Evolutionary conservation across 2,329 filamentous ascomycete genomes (phyloP).

Genomic region (Eutypella sp.): DNA sequence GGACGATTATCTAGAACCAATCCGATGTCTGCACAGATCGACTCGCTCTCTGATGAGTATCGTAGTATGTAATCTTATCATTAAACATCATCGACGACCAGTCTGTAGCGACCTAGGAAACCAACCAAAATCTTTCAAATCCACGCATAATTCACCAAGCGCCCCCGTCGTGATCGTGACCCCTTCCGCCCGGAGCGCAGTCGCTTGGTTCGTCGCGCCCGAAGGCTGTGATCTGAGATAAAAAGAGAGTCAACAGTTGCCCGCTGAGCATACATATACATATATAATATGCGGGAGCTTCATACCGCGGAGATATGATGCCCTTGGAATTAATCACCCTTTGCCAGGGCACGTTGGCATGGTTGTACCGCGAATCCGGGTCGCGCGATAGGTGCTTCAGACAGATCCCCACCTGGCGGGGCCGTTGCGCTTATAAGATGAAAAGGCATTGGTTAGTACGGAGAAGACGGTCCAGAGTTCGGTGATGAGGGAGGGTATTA

Average conservation of each 20-base stretch:
- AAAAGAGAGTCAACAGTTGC: conserved; percentile 1
- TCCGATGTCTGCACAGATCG: no score
- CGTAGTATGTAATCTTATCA: no score
- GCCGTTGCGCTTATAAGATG: conserved; percentile 54
- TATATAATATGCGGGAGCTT: not conserved
- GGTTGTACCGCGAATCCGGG: conserved; percentile 55
- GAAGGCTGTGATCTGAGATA: conserved; percentile 48
- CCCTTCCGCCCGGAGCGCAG: conserved; percentile 45
- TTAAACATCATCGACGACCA: no score
- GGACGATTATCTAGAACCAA: no score
- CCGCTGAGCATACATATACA: not conserved
- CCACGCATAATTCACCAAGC: conserved; percentile 47
- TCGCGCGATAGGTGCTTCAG: conserved; percentile 75
- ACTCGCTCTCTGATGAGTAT: no score
- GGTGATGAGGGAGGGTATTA: not conserved
- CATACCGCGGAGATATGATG: conserved; percentile 74
- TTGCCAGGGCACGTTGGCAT: conserved; percentile 86
- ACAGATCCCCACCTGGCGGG: conserved; percentile 83
- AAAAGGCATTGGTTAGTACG: conserved; percentile 1
- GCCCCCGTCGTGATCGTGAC: conserved; percentile 44
- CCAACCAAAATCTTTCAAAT: conserved; percentile 50
- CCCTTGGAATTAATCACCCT: conserved; percentile 86
- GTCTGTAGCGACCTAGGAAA: conserved; percentile 49
- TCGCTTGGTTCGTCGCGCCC: conserved; percentile 45
- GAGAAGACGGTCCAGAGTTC: not conserved